Conservation (phyloP, 306 rosid species). For the Ammopiptanthus mongolicus region DNA sequence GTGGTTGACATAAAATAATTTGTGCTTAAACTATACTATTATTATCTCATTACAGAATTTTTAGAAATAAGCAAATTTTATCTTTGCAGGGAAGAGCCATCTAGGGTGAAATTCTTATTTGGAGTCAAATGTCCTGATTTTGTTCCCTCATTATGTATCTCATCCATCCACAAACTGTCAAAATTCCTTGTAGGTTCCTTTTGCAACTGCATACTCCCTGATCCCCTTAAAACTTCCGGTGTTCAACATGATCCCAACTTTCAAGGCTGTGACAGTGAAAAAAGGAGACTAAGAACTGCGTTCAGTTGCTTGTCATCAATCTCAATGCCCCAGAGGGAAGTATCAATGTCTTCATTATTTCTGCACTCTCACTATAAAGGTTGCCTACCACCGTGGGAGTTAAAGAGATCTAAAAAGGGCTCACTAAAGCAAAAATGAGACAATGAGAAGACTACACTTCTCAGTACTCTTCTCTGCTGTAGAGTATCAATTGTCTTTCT, state of each 20-base stretch:
- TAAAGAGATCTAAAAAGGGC: conserved; percentile 52
- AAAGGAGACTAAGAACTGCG: conserved; percentile 58
- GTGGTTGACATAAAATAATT: neutral
- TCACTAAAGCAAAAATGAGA: conserved; percentile 60
- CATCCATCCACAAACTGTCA: neutral
- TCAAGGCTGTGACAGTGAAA: conserved; percentile 55
- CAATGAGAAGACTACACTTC: conserved; percentile 30
- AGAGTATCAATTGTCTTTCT: conserved; percentile 19
- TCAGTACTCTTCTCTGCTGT: conserved; percentile 21
- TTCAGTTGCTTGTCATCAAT: conserved; percentile 79
- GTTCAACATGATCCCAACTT: conserved; percentile 52
- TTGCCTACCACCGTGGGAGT: conserved; percentile 77
- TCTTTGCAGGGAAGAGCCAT: neutral
- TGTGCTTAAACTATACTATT: neutral
- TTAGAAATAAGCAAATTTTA: neutral
- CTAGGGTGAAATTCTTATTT: neutral
- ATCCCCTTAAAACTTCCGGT: conserved; percentile 62
- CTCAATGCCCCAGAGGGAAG: conserved; percentile 70
- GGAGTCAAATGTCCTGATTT: neutral
- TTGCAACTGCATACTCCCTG: conserved; percentile 89
- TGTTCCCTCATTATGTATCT: neutral
- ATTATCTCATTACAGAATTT: neutral
- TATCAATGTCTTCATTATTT: conserved; percentile 80
- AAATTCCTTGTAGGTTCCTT: conserved; percentile 54
- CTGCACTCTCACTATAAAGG: conserved; percentile 92